Conservation (phyloP, 805 yeast species). For the Wickerhamomyces tratensis region DNA sequence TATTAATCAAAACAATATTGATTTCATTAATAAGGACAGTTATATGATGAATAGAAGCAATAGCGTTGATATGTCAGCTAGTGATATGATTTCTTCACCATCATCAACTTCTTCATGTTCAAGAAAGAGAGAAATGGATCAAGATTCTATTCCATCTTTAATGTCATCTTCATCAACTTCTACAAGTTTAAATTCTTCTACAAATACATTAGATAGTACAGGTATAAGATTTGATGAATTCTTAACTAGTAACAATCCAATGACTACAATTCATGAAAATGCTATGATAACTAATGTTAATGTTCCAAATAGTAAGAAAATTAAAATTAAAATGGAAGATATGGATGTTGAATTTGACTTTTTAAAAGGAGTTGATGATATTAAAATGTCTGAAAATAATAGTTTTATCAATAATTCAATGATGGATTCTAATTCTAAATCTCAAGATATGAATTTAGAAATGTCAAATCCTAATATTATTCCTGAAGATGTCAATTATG, state of each 20-base stretch:
- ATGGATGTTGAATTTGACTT: not conserved
- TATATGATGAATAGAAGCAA: not conserved
- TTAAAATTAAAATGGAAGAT: not conserved
- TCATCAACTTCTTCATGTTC: not conserved
- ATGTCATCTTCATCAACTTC: not conserved
- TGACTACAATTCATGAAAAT: not conserved
- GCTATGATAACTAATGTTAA: not conserved
- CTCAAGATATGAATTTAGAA: not conserved
- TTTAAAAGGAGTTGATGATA: not conserved
- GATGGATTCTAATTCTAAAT: too few species aligned
- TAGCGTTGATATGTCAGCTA: not conserved
- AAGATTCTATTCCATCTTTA: not conserved
- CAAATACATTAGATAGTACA: not conserved
- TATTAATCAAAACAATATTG: too few species aligned
- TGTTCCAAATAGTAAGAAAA: not conserved
- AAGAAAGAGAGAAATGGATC: not conserved
- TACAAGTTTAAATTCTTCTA: not conserved
- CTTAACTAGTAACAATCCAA: not conserved
- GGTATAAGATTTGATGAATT: not conserved
- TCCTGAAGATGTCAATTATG: not conserved
- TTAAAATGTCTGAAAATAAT: not conserved
- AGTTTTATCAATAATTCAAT: too few species aligned
- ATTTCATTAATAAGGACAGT: too few species aligned
- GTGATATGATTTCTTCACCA: not conserved
- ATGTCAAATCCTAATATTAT: not conserved